phyloP scores from a whole-genome alignment of 176 grass and related monocot species.

The Zoysia pacifica region DNA sequence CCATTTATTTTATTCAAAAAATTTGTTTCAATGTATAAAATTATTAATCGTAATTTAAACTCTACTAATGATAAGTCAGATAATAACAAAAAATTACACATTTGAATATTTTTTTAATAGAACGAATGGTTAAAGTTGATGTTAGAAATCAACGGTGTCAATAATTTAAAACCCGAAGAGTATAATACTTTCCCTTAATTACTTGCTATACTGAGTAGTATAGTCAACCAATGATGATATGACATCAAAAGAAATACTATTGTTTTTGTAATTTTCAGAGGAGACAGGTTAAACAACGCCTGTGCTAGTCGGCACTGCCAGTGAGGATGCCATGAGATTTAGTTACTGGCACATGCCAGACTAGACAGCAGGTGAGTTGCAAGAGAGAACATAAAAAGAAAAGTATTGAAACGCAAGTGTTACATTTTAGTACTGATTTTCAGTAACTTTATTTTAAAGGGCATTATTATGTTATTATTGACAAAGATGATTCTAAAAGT shows the following conservation, averaged over 20 bases:
- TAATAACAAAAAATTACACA: too few species aligned
- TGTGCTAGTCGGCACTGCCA: slow-evolving; percentile 50
- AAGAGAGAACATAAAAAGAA: too few species aligned
- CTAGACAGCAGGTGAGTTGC: not conserved
- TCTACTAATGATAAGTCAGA: too few species aligned
- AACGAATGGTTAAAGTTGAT: too few species aligned
- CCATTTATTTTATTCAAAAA: too few species aligned
- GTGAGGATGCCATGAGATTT: slow-evolving; percentile 26
- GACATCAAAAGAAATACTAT: not conserved
- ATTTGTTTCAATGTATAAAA: too few species aligned
- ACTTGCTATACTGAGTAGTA: not conserved
- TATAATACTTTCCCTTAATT: not conserved
- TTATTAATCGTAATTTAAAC: too few species aligned
- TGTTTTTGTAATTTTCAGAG: slow-evolving; percentile 26
- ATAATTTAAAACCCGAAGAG: too few species aligned
- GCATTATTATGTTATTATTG: not conserved
- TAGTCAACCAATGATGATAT: slow-evolving; percentile 39
- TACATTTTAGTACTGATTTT: not conserved
- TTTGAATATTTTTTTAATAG: too few species aligned
- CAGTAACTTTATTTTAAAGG: not conserved
- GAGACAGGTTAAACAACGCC: slow-evolving; percentile 32
- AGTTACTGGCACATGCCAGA: slow-evolving; percentile 19
- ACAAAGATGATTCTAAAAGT: not conserved
- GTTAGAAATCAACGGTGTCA: too few species aligned
- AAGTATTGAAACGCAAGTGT: not conserved